Conservation (phyloP, 352 stramenopile species). For the Phytophthora citricola region DNA sequence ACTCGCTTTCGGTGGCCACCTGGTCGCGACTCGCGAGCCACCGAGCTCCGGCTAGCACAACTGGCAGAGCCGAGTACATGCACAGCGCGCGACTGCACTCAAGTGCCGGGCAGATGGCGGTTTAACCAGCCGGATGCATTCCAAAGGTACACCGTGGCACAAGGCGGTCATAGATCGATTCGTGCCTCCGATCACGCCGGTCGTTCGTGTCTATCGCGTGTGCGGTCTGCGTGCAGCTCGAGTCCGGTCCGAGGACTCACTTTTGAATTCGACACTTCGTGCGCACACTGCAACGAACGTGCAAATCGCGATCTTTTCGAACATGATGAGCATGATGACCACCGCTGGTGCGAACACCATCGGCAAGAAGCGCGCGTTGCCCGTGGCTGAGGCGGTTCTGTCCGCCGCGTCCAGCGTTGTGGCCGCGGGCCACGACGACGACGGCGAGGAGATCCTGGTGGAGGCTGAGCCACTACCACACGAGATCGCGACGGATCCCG, state of each 20-base stretch:
- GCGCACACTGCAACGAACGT: neutral
- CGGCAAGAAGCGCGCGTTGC: conserved; percentile 23
- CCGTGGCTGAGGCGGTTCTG: neutral
- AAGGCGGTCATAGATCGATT: conserved; percentile 17
- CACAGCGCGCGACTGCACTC: neutral
- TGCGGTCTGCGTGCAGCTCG: neutral
- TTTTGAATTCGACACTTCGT: conserved; percentile 32
- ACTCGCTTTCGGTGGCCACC: neutral
- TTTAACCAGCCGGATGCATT: conserved; percentile 19
- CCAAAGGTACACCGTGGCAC: conserved; percentile 20
- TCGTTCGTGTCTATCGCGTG: conserved; percentile 17
- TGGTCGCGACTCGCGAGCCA: neutral
- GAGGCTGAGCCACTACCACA: conserved; percentile 45
- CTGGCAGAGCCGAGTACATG: neutral
- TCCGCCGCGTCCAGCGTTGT: conserved; percentile 3
- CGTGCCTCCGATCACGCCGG: conserved; percentile 20
- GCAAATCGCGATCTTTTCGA: neutral
- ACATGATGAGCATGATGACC: neutral
- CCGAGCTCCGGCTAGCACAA: neutral
- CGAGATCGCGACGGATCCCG: conserved; percentile 44
- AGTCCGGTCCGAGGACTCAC: conserved; percentile 10
- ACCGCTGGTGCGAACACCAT: neutral
- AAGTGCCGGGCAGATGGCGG: conserved; percentile 5
- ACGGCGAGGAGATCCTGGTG: conserved; percentile 42
- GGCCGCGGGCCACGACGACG: conserved; percentile 28